These are phyloP conservation scores for Sporothrix humicola DNA, from an alignment of 2,329 filamentous ascomycete species.

Conservation along the genomic window DNA sequence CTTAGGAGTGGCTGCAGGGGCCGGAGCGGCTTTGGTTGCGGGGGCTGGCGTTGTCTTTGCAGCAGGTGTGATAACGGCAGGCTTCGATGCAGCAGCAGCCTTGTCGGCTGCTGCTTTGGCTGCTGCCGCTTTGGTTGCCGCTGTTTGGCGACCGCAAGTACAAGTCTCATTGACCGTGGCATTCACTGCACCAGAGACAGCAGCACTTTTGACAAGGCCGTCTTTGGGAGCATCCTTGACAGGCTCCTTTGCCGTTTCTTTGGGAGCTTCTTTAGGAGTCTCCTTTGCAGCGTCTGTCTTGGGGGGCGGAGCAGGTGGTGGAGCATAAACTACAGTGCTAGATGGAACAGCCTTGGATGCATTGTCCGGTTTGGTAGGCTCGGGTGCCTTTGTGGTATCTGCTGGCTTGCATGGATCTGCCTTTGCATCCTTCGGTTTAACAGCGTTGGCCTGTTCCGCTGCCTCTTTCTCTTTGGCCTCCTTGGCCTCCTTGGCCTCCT, in stretches of 20 bases:
- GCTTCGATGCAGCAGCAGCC: slow-evolving; percentile 5
- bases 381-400: too few relatives aligned
- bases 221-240: background rate
- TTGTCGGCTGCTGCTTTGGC: slow-evolving; percentile 1
- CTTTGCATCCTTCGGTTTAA: background rate
- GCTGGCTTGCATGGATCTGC: too few relatives aligned
- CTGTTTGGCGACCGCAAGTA: slow-evolving; percentile 3
- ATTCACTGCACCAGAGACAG: background rate
- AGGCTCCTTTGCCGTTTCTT: background rate
- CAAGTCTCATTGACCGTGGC: slow-evolving; percentile 12
- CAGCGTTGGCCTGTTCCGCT: too few relatives aligned
- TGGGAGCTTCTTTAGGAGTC: background rate
- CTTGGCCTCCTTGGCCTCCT: slow-evolving; percentile 15
- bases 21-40: background rate
- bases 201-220: background rate
- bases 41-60: background rate
- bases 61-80: background rate
- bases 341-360: background rate
- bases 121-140: background rate
- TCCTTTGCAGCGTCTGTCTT: background rate
- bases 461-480: background rate
- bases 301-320: background rate
- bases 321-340: too few relatives aligned
- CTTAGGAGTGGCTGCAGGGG: background rate
- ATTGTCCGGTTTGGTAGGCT: background rate